These are phyloP conservation scores for Pythium phragmitis DNA, from an alignment of 352 stramenopile species.

Conservation along the genomic window DNA sequence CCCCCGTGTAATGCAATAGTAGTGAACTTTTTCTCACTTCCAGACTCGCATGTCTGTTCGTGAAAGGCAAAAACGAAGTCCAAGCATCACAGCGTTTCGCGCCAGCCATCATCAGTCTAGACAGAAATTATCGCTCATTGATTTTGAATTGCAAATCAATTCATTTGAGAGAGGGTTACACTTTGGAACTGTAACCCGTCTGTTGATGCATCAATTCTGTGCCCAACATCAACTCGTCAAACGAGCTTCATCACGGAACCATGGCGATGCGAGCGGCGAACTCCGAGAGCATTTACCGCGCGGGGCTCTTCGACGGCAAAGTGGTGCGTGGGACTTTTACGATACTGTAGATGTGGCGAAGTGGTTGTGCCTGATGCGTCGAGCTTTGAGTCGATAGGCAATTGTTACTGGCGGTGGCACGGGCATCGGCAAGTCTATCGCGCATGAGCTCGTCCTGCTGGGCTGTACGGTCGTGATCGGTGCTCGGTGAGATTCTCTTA, in stretches of 20 bases:
- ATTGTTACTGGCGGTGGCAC: constrained; percentile 81
- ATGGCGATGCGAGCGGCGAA: constrained; percentile 35
- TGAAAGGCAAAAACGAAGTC: neutral
- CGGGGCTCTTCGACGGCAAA: constrained; percentile 59
- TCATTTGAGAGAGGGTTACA: constrained; percentile 4
- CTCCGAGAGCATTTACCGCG: constrained; percentile 48
- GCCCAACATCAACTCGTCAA: constrained; percentile 17
- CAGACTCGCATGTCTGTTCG: neutral
- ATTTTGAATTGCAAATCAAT: constrained; percentile 11
- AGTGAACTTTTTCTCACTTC: constrained; percentile 4
- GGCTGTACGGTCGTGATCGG: constrained; percentile 75
- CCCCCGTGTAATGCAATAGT: constrained; percentile 24
- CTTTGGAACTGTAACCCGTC: constrained; percentile 3
- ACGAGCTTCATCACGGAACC: neutral
- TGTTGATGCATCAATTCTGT: constrained; percentile 20
- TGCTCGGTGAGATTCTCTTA: constrained; percentile 28
- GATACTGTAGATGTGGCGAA: neutral
- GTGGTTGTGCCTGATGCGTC: neutral
- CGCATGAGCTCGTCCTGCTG: constrained; percentile 65
- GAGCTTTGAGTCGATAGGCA: constrained; percentile 25
- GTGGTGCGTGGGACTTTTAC: constrained; percentile 35
- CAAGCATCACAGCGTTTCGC: too few species aligned
- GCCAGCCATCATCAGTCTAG: neutral
- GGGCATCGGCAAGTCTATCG: constrained; percentile 75
- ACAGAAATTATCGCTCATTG: constrained; percentile 4